Base-by-base conservation (phyloP, 768 basidiomycete species). In the Cyclocybe cylindracea region DNA sequence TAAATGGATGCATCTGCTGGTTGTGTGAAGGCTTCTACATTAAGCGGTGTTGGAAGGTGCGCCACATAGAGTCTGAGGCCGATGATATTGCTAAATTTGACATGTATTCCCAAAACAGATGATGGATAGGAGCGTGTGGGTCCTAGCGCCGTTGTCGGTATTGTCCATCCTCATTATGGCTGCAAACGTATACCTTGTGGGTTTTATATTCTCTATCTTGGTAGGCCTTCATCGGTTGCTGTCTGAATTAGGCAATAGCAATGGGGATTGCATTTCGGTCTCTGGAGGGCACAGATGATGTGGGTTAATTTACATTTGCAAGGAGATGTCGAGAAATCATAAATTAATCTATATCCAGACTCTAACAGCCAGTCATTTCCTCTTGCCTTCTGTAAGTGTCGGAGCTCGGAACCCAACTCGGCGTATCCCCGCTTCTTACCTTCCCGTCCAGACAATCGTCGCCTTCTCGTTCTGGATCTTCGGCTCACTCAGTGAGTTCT, bases 1-100 rank as follows among this genome's bases (percentile, higher is more conserved):
- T 80, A 34, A 81, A 80, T 55, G 78, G 78, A 3, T 57, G 74
- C 7, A 73, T 82, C 35, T 75, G 72, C 55, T 64, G 71, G 48
- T 44, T 78, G 34, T 81, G 79, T 57, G 74, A 82, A 59, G 62
- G 68, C 3, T 82, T 77, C 53, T 78, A 78, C 39, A 74, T 82
- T 24, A 65, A 72, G 35, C 66, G 76, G 47, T 81, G 80, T 50
- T 83, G 79, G 77, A 78, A 77, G 71, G 82, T 44, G 36, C 29
- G 16, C n/a, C 29, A 13, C 44, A 43, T 8, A 33, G 24, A 5
- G n/a, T 36, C 35, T 7, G 14, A 10, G 5, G 24, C 9, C 31
- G 19, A 7, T 7, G 19, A 13, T 10, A 48, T 40, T n/a, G 32
- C 5, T 6, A 33, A 36, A 3, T 38, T 33, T 16, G 34, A 36